Evolutionary conservation across 768 basidiomycete genomes (phyloP).

Genomic region (Boletales sp.): DNA sequence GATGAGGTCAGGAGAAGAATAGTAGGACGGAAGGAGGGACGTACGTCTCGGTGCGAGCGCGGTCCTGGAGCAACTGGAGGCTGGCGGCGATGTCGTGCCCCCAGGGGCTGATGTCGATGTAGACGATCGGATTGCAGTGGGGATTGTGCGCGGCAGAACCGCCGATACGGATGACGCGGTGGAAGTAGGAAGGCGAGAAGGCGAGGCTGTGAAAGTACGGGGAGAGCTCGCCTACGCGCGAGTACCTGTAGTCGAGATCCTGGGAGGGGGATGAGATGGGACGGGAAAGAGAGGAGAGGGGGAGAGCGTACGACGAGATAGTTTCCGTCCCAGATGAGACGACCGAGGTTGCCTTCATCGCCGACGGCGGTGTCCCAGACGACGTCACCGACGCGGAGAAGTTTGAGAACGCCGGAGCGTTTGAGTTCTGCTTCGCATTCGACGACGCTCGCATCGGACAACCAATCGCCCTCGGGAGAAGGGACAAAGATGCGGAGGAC

Average conservation of each 20-base stretch:
- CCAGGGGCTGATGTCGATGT: slow-evolving; percentile 77
- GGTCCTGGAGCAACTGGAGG: slow-evolving; percentile 73
- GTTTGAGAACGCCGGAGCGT: slow-evolving; percentile 42
- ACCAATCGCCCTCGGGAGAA: slow-evolving; percentile 82
- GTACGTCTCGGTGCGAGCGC: slow-evolving; percentile 77
- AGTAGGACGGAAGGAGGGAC: slow-evolving; percentile 26
- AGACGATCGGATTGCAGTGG: slow-evolving; percentile 57
- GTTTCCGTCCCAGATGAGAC: slow-evolving; percentile 84
- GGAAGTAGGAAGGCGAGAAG: slow-evolving; percentile 87
- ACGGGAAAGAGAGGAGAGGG: not conserved
- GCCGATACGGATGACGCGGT: slow-evolving; percentile 72
- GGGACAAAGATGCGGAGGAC: slow-evolving; percentile 80
- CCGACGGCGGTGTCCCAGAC: slow-evolving; percentile 86
- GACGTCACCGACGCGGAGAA: slow-evolving; percentile 74
- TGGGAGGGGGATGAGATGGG: slow-evolving; percentile 25
- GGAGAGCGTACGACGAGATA: slow-evolving; percentile 69
- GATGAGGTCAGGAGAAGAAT: slow-evolving; percentile 5
- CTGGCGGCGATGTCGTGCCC: slow-evolving; percentile 71
- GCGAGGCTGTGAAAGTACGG: slow-evolving; percentile 76
- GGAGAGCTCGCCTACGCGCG: slow-evolving; percentile 70
- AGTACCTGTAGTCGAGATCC: slow-evolving; percentile 86
- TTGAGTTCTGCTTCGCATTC: slow-evolving; percentile 81
- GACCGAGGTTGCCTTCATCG: slow-evolving; percentile 82
- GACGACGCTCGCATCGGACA: slow-evolving; percentile 75
- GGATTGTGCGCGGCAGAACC: slow-evolving; percentile 33